Evolutionary conservation across 2,329 filamentous ascomycete genomes (phyloP), one percentile per base, ranked within the genome.

Genomic region (Diaporthe humulicola): DNA sequence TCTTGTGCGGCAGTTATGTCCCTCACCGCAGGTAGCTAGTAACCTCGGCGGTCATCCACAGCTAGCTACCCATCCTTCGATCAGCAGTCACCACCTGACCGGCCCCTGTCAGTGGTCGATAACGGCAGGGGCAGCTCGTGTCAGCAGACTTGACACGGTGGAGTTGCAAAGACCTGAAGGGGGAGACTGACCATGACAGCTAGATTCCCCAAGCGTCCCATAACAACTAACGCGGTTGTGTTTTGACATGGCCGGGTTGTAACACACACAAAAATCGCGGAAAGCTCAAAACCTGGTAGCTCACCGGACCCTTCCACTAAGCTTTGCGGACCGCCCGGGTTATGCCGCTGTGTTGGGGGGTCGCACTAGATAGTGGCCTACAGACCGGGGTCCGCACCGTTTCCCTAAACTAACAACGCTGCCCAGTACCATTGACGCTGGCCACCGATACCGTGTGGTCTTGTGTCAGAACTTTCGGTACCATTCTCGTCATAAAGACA

Each of bases 281-380:
- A 28, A 70, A 42, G n/a, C 33, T 42, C 58, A 25, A 36, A 30
- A 30, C 58, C 58, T 45, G 36, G 57, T 56, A 57, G 48, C 56
- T 71, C 57, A 30, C 45, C 28, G 36, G 58, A n/a, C 66, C 56
- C 42, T 71, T 71, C 38, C 15, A 71, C 69, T 54, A 66, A 74
- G 66, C 58, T 67, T 50, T 61, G 48, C 67, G 58, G 73, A 67
- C 69, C 71, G 69, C 48, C 60, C 73, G 73, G 73, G 58, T 67
- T 54, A 72, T 72, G 69, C 73, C 69, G 73, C 33, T 69, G 48
- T 40, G 48, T 54, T 69, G 33, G 14, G 33, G 64, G 64, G 48
- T 36, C 28, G 64, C 48, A 40, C 48, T 69, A 69, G n/a, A 54
- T 17, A 28, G 30, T 54, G 64, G 45, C 64, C 64, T 69, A 15